phyloP scores from a whole-genome alignment of 306 rosid species.

The Cucurbita maxima region DNA sequence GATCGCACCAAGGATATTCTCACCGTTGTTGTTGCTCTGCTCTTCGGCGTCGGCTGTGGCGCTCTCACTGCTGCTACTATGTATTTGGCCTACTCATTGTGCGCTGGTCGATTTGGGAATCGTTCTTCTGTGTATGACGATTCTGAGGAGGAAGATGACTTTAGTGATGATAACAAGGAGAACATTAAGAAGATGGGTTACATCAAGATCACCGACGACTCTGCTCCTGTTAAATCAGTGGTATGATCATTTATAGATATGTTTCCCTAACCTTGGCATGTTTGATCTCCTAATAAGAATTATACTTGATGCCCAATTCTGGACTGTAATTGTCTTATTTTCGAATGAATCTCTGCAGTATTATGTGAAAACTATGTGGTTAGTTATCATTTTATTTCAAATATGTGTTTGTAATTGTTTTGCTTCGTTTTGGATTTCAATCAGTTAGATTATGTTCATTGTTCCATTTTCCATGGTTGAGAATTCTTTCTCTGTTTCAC shows the following conservation, averaged over 20 bases:
- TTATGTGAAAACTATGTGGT: background rate
- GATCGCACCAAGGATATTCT: slow-evolving; percentile 84
- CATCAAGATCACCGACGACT: slow-evolving; percentile 38
- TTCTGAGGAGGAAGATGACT: slow-evolving; percentile 20
- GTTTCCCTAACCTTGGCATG: background rate
- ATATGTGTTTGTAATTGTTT: background rate
- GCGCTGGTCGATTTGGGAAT: slow-evolving; percentile 25
- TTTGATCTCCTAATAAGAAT: background rate
- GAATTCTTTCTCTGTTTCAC: background rate
- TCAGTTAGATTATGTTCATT: background rate
- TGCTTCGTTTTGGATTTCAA: background rate
- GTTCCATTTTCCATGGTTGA: background rate
- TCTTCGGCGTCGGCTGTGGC: slow-evolving; percentile 86
- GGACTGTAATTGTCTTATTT: background rate
- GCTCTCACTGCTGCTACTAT: slow-evolving; percentile 77
- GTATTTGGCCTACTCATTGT: slow-evolving; percentile 70
- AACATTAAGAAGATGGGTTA: slow-evolving; percentile 60
- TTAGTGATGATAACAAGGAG: slow-evolving; percentile 6
- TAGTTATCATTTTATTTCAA: background rate
- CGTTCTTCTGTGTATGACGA: slow-evolving; percentile 9
- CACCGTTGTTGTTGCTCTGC: slow-evolving; percentile 73
- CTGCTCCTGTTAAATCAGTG: slow-evolving; percentile 11
- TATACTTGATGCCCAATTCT: background rate
- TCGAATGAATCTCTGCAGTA: background rate
- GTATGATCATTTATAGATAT: slow-evolving; percentile 11